phyloP scores from a whole-genome alignment of 2,329 filamentous ascomycete genomes.

The Sordariomycetes sp. region DNA sequence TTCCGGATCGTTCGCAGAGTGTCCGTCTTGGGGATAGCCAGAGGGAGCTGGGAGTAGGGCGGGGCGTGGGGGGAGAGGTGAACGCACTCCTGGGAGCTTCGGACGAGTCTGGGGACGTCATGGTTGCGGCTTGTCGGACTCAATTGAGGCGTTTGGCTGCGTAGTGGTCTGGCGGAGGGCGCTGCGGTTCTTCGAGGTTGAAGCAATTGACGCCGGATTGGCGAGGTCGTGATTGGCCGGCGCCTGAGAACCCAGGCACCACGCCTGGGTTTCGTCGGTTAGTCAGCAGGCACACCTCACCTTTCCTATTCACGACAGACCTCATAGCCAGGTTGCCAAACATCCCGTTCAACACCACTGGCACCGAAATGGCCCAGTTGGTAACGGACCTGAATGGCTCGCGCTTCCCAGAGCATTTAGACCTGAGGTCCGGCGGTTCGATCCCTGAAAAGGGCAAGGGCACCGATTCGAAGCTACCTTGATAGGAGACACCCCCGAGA shows the following conservation, averaged over 20 bases:
- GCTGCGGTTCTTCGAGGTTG: not conserved
- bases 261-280: no score
- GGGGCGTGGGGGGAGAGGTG: not conserved
- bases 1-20: not conserved
- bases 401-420: no score
- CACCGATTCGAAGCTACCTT: no score
- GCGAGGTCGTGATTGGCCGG: not conserved
- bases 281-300: no score
- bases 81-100: not conserved
- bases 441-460: no score
- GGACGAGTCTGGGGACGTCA: not conserved
- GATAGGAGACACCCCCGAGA: no score
- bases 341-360: no score
- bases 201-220: not conserved
- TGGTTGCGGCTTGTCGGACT: not conserved
- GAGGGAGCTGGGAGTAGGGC: not conserved
- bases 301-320: no score
- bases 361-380: no score
- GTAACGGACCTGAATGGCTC: no score
- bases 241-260: not conserved
- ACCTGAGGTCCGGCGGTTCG: no score
- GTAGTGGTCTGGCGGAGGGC: not conserved
- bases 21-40: not conserved
- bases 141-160: not conserved
- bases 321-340: no score